phyloP scores from a whole-genome alignment of 495 filamentous ascomycete genomes.

The Glonium stellatum region DNA sequence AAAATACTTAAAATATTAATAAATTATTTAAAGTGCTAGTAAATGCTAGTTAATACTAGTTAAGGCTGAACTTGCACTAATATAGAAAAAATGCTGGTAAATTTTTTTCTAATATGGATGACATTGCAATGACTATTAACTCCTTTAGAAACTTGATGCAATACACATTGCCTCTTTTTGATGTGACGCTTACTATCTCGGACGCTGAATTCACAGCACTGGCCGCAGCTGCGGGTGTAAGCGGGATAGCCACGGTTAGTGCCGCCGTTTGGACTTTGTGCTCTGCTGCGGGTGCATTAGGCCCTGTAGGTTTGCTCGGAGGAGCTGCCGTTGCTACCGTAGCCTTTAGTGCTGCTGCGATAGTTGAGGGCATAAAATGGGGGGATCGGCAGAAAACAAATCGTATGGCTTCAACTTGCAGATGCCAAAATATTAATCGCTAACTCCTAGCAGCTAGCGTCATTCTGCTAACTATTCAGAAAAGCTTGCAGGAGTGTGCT shows the following conservation, averaged over 20 bases:
- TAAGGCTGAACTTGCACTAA: too few species aligned
- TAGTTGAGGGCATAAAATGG: background rate
- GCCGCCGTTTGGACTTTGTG: background rate
- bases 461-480: background rate
- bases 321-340: background rate
- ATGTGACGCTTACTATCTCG: background rate
- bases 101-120: too few species aligned
- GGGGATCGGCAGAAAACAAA: background rate
- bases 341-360: background rate
- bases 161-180: background rate
- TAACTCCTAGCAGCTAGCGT: background rate
- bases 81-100: too few species aligned
- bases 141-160: background rate
- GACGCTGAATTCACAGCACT: background rate
- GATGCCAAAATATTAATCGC: background rate
- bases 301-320: background rate
- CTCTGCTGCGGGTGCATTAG: background rate
- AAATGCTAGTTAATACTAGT: too few species aligned
- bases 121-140: background rate
- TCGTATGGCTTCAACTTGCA: background rate
- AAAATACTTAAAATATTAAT: too few species aligned
- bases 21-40: too few species aligned
- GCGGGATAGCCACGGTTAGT: background rate
- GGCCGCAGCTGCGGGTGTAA: background rate
- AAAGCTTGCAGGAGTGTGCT: background rate